Evolutionary conservation across 257 asterid genomes (phyloP).

Genomic region (Misopates orontium): DNA sequence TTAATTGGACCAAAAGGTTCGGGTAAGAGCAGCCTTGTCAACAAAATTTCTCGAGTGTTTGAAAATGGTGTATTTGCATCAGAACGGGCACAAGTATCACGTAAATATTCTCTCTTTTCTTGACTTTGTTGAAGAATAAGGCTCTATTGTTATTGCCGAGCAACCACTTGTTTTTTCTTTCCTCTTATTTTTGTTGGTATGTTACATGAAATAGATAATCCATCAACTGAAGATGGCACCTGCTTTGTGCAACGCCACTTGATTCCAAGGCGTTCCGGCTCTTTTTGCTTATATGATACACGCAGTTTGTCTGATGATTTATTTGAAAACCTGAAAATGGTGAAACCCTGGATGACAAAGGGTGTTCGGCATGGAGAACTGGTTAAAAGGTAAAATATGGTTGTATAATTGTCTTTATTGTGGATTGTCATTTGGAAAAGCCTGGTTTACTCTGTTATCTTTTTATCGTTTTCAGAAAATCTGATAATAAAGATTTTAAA

Average conservation of each 20-base stretch:
- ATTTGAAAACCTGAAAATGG: conserved; percentile 45
- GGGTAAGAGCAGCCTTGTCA: conserved; percentile 88
- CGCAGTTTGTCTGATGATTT: conserved; percentile 56
- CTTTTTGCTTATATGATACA: conserved; percentile 68
- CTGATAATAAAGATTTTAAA: conserved; percentile 43
- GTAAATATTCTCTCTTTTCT: conserved; percentile 34
- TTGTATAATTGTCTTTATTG: not conserved
- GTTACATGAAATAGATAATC: conserved; percentile 42
- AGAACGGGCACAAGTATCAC: conserved; percentile 75
- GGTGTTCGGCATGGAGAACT: conserved; percentile 73
- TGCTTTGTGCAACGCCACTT: conserved; percentile 57
- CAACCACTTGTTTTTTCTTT: conserved; percentile 4
- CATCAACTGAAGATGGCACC: conserved; percentile 62
- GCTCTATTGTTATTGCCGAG: not conserved
- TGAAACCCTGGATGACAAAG: conserved; percentile 58
- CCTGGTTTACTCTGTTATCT: not conserved
- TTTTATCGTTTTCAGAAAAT: conserved; percentile 45
- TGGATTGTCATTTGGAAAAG: not conserved
- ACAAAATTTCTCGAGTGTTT: conserved; percentile 59
- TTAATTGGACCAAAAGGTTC: conserved; percentile 78
- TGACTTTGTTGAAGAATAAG: not conserved
- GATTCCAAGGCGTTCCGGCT: conserved; percentile 64
- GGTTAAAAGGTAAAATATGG: conserved; percentile 48
- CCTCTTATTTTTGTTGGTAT: too few species aligned
- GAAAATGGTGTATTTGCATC: conserved; percentile 48